Evolutionary conservation across 768 basidiomycete genomes (phyloP), one percentile per base, ranked within the genome.

Genomic region (Thelephora ganbajun): DNA sequence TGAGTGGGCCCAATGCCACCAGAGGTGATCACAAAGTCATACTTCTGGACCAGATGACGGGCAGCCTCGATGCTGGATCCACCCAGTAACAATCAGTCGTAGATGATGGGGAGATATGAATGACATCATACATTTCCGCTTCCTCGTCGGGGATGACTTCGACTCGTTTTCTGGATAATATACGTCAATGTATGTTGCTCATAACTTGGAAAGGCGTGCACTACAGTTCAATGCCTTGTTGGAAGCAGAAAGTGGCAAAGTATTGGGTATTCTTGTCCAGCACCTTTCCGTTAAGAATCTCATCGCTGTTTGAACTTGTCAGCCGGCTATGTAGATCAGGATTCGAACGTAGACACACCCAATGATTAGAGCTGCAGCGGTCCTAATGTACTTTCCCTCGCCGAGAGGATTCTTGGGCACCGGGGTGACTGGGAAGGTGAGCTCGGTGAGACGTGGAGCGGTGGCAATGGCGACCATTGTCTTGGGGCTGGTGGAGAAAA

Each of bases 1-100:
- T 91, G 88, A 11, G 89, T 93, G 2, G 89, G 87, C 0, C 90
- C 90, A 47, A 96, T 90, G 0, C 93, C 92, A 1, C 93, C 92
- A 11, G 79, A 82, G 0, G 89, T 93, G 46, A 97, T 72, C 23
- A 96, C 91, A 55, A 92, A 80, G 61, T 96, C 93, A 61, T 91
- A 93, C 42, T 73, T 75, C 34, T 70, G 64, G 35, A 83, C 81
- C 74, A 98, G 78, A 16, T 90, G 71, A 51, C 77, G 69, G 33
- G 86, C 88, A 5, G 93, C 91, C 59, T 94, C 88, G 49, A 86
- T 69, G 50, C 89, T 92, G 58, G 1, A 13, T 11, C 45, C 20
- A 20, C 45, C 3, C 26, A 19, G 37, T 33, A 16, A 11, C 45
- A 19, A 30, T 39, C 33, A 44, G 33, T 33, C 22, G n/a, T 12